Percentiles rank a stretch among this genome's conserved stretches.
Conservation (phyloP, 225 moss, liverwort and hornwort genomes). For the Climacium dendroides region DNA sequence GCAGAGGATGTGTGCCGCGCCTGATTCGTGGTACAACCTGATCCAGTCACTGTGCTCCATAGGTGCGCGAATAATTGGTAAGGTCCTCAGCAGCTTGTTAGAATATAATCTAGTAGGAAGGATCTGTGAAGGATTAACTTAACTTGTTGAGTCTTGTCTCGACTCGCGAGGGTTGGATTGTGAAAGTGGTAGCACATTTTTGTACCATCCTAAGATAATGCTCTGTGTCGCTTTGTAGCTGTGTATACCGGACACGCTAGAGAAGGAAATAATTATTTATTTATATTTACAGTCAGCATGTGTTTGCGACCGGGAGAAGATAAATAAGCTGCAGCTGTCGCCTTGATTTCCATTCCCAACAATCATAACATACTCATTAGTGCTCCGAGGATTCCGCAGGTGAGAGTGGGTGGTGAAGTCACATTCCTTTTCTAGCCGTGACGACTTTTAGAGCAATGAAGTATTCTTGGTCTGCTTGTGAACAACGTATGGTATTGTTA, state of each 20-base stretch:
- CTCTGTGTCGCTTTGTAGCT: not conserved
- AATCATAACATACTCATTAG: not conserved
- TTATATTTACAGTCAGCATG: not conserved
- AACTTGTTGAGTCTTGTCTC: not conserved
- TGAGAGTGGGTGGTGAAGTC: not conserved
- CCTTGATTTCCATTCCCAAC: not conserved
- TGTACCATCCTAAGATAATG: not conserved
- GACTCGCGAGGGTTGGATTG: not conserved
- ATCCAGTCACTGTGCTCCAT: not conserved
- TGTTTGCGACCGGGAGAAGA: not conserved
- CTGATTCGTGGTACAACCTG: not conserved
- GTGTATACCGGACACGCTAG: not conserved
- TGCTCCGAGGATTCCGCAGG: not conserved
- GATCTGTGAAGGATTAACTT: not conserved
- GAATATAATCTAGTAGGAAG: not conserved
- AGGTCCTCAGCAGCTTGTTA: not conserved
- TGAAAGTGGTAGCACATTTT: not conserved
- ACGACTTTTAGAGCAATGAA: not conserved
- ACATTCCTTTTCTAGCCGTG: not conserved
- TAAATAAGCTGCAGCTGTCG: not conserved
- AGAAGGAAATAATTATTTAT: not conserved
- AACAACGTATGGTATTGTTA: not conserved
- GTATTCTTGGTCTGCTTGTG: not conserved
- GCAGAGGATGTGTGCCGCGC: not conserved
- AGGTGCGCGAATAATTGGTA: not conserved